phyloP scores from a whole-genome alignment of 2,329 filamentous ascomycete species.

The Thermomyces lanuginosus region DNA sequence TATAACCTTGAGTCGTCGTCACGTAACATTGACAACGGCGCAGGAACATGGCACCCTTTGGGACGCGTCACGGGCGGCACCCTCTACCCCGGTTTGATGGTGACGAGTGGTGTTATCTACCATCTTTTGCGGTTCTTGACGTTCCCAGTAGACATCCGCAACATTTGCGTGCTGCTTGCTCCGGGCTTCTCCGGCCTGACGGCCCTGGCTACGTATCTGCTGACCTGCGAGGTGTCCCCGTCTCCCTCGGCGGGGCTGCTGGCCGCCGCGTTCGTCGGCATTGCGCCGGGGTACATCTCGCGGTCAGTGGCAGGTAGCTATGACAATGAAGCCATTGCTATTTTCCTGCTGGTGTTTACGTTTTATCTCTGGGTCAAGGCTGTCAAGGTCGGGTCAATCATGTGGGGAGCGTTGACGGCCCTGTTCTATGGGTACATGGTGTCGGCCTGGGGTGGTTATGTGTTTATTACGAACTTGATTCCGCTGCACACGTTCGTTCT shows the following conservation, averaged over 20 bases:
- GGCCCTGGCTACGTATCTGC: conserved; percentile 78
- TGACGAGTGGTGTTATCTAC: conserved; percentile 94
- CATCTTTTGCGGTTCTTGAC: conserved; percentile 77
- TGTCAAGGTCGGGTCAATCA: conserved; percentile 85
- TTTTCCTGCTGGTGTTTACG: conserved; percentile 95
- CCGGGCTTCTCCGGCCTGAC: conserved; percentile 90
- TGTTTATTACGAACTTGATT: conserved; percentile 96
- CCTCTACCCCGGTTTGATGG: conserved; percentile 97
- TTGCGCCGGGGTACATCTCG: conserved; percentile 92
- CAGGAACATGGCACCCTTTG: conserved; percentile 92
- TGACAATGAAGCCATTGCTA: conserved; percentile 98
- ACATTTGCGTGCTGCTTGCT: conserved; percentile 93
- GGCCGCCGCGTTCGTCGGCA: conserved; percentile 92
- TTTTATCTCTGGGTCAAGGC: conserved; percentile 99
- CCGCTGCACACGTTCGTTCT: conserved; percentile 88
- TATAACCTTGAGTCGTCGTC: conserved; percentile 3
- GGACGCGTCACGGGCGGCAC: conserved; percentile 96
- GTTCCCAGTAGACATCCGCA: conserved; percentile 91
- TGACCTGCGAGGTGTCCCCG: conserved; percentile 95
- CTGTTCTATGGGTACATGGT: conserved; percentile 99
- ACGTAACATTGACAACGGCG: conserved; percentile 8
- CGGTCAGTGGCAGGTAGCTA: conserved; percentile 95
- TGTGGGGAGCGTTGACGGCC: conserved; percentile 88
- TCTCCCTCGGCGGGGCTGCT: conserved; percentile 88
- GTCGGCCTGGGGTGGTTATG: conserved; percentile 97